Evolutionary conservation across 2,329 filamentous ascomycete species (phyloP).

Genomic region (Periglandula ipomoeae): DNA sequence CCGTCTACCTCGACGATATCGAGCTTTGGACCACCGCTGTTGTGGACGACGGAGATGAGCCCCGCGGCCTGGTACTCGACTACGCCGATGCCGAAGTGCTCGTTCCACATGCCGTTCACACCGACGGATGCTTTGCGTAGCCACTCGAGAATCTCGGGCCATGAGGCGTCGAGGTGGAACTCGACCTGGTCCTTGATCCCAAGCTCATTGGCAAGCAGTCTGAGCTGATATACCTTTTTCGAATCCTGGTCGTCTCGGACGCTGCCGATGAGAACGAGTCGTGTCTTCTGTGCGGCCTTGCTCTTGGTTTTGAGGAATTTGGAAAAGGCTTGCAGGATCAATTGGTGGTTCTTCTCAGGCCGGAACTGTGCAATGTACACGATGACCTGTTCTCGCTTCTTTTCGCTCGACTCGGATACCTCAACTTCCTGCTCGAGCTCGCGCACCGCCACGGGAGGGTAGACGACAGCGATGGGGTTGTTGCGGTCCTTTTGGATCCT

Average conservation of each 20-base stretch:
- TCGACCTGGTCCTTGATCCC: conserved; percentile 74
- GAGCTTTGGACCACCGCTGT: conserved; percentile 84
- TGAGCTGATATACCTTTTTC: conserved; percentile 78
- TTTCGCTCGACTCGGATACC: conserved; percentile 60
- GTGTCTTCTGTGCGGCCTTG: conserved; percentile 44
- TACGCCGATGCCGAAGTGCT: conserved; percentile 97
- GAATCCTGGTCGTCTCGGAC: conserved; percentile 79
- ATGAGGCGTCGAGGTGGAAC: conserved; percentile 84
- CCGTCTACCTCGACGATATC: conserved; percentile 81
- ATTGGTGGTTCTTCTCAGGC: conserved; percentile 89
- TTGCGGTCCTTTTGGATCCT: conserved; percentile 34
- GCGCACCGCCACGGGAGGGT: conserved; percentile 83
- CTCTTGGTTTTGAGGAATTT: conserved; percentile 54
- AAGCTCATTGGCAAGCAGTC: conserved; percentile 78
- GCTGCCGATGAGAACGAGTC: conserved; percentile 78
- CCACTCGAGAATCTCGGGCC: conserved; percentile 77
- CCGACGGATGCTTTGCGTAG: conserved; percentile 70
- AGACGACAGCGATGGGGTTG: conserved; percentile 64
- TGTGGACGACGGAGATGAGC: conserved; percentile 83
- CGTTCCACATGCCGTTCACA: conserved; percentile 99
- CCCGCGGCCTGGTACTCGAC: conserved; percentile 97
- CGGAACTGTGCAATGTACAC: conserved; percentile 97
- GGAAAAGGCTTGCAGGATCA: conserved; percentile 79
- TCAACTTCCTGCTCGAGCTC: conserved; percentile 70
- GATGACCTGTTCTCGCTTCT: conserved; percentile 58